Evolutionary conservation across 148 eudicot species (phyloP).

Genomic region (Rhododendron mucronatum): DNA sequence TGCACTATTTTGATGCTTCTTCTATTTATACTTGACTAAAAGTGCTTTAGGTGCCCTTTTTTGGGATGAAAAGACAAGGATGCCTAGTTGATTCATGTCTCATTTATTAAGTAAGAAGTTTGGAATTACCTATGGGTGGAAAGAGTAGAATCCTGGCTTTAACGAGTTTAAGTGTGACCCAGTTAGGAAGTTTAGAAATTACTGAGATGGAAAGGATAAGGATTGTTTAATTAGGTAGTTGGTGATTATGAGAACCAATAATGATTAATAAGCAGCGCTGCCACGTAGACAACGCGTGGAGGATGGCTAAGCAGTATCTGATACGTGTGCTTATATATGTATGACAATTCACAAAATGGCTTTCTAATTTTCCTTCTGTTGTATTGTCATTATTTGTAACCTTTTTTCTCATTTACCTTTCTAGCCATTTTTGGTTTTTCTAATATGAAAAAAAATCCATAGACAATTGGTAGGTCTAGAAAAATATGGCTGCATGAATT

Average conservation of each 20-base stretch:
- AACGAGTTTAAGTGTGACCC: background rate
- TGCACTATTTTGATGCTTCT: slow-evolving; percentile 1
- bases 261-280: background rate
- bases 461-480: background rate
- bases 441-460: background rate
- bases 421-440: background rate
- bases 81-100: background rate
- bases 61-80: background rate
- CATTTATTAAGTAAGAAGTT: background rate
- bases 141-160: background rate
- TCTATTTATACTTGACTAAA: background rate
- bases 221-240: background rate
- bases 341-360: background rate
- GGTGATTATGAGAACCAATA: background rate
- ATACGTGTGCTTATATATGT: background rate
- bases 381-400: background rate
- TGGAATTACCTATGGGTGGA: background rate
- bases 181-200: background rate
- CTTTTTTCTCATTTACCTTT: background rate
- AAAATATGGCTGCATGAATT: background rate
- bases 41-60: background rate
- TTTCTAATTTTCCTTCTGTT: background rate
- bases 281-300: background rate
- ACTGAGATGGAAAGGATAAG: background rate
- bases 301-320: background rate